Percentiles rank a stretch among this genome's conserved stretches.
phyloP scores from a whole-genome alignment of 805 yeast species.

The Yarrowia divulgata region DNA sequence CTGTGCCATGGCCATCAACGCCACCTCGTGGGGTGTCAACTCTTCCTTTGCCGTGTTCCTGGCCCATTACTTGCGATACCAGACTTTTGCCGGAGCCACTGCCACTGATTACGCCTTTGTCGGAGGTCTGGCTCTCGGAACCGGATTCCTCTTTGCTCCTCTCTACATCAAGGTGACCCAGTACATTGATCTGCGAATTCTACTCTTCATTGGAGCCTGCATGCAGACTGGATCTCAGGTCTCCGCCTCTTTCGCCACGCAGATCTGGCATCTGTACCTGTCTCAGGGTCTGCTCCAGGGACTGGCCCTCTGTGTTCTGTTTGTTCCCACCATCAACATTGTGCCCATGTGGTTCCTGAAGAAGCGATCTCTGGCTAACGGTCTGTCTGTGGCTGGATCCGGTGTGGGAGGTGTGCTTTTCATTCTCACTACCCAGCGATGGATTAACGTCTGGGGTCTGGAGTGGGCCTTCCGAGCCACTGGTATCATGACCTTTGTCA shows the following conservation, averaged over 20 bases:
- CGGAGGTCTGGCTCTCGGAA: slow-evolving; percentile 34
- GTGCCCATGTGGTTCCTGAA: slow-evolving; percentile 60
- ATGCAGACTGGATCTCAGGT: slow-evolving; percentile 36
- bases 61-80: slow-evolving; percentile 37
- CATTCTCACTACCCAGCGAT: slow-evolving; percentile 46
- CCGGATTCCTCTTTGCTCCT: slow-evolving; percentile 37
- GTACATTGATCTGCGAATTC: slow-evolving; percentile 24
- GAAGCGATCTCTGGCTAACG: slow-evolving; percentile 57
- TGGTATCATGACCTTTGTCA: slow-evolving; percentile 46
- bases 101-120: slow-evolving; percentile 37
- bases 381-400: slow-evolving; percentile 58
- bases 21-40: slow-evolving; percentile 38
- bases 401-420: slow-evolving; percentile 60
- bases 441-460: slow-evolving; percentile 58
- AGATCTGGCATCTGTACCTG: slow-evolving; percentile 60
- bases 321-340: slow-evolving; percentile 55
- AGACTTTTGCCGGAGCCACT: slow-evolving; percentile 32
- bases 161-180: slow-evolving; percentile 31
- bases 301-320: slow-evolving; percentile 56
- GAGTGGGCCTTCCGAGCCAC: slow-evolving; percentile 61
- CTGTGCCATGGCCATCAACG: slow-evolving; percentile 35
- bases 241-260: slow-evolving; percentile 25
- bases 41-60: slow-evolving; percentile 37
- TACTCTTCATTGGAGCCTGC: slow-evolving; percentile 23
- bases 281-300: slow-evolving; percentile 63